These are phyloP conservation scores for Russula virescens DNA, from an alignment of 768 basidiomycete genomes.

Conservation along the genomic window DNA sequence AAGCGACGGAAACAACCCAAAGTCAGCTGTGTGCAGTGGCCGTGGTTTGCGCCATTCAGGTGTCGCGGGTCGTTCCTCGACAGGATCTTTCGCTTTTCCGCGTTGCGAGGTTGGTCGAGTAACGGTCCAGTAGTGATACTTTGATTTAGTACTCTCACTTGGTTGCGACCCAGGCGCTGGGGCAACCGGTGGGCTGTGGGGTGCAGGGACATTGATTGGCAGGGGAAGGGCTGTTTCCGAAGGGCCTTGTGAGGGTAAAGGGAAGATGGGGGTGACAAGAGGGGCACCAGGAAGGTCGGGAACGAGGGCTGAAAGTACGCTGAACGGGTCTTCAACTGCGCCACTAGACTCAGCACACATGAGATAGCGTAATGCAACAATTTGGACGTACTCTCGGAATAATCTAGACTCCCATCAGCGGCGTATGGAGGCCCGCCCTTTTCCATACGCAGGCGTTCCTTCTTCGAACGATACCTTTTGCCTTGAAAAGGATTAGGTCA, in stretches of 20 bases:
- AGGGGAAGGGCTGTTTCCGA: conserved; percentile 27
- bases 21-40: conserved; percentile 52
- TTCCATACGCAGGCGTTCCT: conserved; percentile 71
- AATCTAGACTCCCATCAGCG: conserved; percentile 77
- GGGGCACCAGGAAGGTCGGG: conserved; percentile 55
- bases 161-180: conserved; percentile 7
- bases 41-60: conserved; percentile 46
- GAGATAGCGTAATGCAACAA: conserved; percentile 6
- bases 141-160: conserved; percentile 21
- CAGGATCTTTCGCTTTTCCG: conserved; percentile 48
- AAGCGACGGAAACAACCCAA: conserved; percentile 54
- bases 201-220: conserved; percentile 28
- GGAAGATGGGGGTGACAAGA: conserved; percentile 50
- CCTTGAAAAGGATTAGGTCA: conserved; percentile 36
- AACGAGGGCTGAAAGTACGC: conserved; percentile 55
- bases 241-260: conserved; percentile 29
- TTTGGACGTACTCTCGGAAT: conserved; percentile 53
- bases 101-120: conserved; percentile 44
- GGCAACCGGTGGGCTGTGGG: conserved; percentile 26
- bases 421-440: conserved; percentile 65
- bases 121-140: conserved; percentile 59
- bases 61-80: conserved; percentile 35
- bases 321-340: conserved; percentile 77
- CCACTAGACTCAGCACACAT: conserved; percentile 3
- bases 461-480: conserved; percentile 76